Base-by-base conservation (phyloP, 768 basidiomycete species). In the Tulasnella sp. region DNA sequence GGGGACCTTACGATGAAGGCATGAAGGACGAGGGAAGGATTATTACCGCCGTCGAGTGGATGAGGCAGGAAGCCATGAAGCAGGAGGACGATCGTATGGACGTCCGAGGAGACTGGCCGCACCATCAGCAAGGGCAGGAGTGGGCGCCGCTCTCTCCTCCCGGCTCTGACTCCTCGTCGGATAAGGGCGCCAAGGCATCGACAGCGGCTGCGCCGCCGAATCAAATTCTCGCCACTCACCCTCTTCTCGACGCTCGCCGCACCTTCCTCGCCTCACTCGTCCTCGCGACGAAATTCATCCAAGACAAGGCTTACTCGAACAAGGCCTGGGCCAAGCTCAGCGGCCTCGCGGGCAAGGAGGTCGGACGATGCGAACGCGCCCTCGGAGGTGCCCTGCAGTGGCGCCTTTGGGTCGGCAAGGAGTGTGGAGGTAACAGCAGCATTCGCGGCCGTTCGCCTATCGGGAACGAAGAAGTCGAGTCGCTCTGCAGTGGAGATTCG, bases 241-340 rank as follows among this genome's bases (percentile, higher is more conserved):
- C 95, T 0, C 89, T 98, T 40, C 89, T 95, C 60, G 97, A 96
- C 84, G 95, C 96, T 2, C 91, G 96, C 40, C 90, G 96, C 37
- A 91, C 95, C 0, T 98, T 98, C 86, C 88, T 98, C 12, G 95
- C 95, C 0, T 92, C 94, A 0, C 88, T 98, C 60, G 95, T 98
- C 79, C 89, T 96, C 76, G 97, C 96, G 0, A 93, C 94, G 22
- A 98, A 98, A 83, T 97, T 97, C 84, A 91, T 94, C 81, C 96
- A 97, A 87, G 96, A 98, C 84, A 92, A 94, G 76, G 95, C 94
- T 64, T 98, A 97, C 83, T 96, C 95, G 20, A 97, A 98, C 85
- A 91, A 92, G 40, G 96, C 96, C 24, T 98, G 97, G 97, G 94
- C 94, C 1, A 96, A 96, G 84, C 89, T 98, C 8, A 94, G 94